phyloP scores from a whole-genome alignment of 495 filamentous ascomycete genomes.

The Opeltia flavorubescens region DNA sequence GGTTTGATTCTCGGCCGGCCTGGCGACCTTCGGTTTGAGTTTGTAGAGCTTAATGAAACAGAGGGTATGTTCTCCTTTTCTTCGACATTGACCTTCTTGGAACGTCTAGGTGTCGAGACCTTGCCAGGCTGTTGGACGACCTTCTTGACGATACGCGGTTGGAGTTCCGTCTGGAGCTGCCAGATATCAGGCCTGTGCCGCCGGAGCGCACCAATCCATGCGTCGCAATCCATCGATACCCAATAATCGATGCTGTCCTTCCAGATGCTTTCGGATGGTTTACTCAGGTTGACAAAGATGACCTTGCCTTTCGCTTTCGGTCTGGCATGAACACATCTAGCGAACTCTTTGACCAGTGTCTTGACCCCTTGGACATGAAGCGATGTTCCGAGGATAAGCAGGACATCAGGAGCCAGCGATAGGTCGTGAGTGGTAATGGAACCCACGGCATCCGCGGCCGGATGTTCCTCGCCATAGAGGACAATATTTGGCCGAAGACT shows the following conservation, averaged over 20 bases:
- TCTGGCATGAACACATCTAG: slow-evolving; percentile 51
- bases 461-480: slow-evolving; percentile 57
- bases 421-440: slow-evolving; percentile 47
- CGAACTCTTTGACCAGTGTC: slow-evolving; percentile 51
- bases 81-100: not conserved
- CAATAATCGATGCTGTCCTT: slow-evolving; percentile 54
- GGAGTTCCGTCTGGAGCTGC: slow-evolving; percentile 10
- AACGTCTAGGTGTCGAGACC: not conserved
- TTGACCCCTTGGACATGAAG: slow-evolving; percentile 56
- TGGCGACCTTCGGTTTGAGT: too few relatives aligned
- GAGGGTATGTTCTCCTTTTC: not conserved
- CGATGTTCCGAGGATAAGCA: slow-evolving; percentile 55
- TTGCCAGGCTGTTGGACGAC: not conserved
- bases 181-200: slow-evolving; percentile 14
- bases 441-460: slow-evolving; percentile 46
- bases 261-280: slow-evolving; percentile 53
- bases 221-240: slow-evolving; percentile 58
- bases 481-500: slow-evolving; percentile 54
- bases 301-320: slow-evolving; percentile 35
- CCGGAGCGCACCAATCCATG: slow-evolving; percentile 49
- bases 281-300: slow-evolving; percentile 54
- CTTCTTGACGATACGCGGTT: not conserved
- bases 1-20: too few relatives aligned
- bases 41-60: too few relatives aligned
- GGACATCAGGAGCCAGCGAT: slow-evolving; percentile 35